phyloP scores from a whole-genome alignment of 1,284 basidiomycete genomes.

The Ustilago vetiveriae region DNA sequence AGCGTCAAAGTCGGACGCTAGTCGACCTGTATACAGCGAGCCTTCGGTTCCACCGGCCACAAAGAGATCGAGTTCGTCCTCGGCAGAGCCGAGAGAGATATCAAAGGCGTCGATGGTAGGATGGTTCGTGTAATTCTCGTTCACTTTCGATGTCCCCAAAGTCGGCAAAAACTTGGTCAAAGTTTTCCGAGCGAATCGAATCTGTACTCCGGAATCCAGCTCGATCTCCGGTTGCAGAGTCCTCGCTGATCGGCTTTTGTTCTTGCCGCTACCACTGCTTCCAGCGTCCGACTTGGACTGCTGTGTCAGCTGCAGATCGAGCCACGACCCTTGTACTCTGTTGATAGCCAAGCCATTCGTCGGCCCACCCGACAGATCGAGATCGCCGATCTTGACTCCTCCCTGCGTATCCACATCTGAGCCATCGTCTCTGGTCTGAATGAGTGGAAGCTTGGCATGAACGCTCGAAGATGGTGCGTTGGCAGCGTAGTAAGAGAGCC shows the following conservation, averaged over 20 bases:
- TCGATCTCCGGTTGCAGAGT: conserved; percentile 23
- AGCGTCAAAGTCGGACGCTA: conserved; percentile 12
- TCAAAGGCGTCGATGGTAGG: conserved; percentile 51
- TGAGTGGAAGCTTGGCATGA: conserved; percentile 42
- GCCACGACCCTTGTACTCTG: conserved; percentile 25
- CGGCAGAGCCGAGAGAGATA: conserved; percentile 19
- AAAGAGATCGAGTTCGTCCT: conserved; percentile 39
- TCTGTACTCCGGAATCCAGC: conserved; percentile 21
- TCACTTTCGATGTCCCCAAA: conserved; percentile 24
- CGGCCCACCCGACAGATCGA: conserved; percentile 21
- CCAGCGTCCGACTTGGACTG: not conserved
- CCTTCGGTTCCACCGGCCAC: conserved; percentile 52
- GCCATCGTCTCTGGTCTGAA: conserved; percentile 46
- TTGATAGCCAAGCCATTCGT: conserved; percentile 16
- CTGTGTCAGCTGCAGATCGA: conserved; percentile 33
- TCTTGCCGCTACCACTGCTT: not conserved
- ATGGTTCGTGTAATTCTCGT: conserved; percentile 47
- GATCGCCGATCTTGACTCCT: conserved; percentile 42
- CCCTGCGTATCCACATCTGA: conserved; percentile 43
- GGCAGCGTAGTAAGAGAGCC: conserved; percentile 76
- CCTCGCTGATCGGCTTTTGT: conserved; percentile 21
- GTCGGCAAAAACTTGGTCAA: conserved; percentile 23
- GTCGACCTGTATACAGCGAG: conserved; percentile 23
- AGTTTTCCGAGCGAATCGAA: conserved; percentile 20
- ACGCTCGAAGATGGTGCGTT: conserved; percentile 50